Percentiles rank a stretch among this genome's conserved stretches.
phyloP scores from a whole-genome alignment of 805 yeast genomes.

The Blastobotrys mokoenaii region DNA sequence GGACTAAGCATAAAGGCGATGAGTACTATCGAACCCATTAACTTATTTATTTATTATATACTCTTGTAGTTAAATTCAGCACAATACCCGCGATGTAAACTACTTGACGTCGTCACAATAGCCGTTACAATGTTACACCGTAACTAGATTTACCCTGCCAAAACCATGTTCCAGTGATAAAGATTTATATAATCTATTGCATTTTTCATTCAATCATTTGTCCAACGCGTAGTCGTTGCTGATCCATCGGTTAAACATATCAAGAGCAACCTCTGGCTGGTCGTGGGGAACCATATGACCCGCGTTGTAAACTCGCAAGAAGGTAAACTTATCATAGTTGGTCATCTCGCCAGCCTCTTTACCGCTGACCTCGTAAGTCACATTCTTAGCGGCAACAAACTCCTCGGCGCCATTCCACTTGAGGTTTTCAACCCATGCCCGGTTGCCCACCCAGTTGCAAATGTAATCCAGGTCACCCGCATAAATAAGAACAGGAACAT shows the following conservation, averaged over 20 bases:
- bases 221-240: constrained; percentile 39
- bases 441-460: constrained; percentile 92
- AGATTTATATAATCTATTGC: no score
- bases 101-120: no score
- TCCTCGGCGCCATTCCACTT: constrained; percentile 54
- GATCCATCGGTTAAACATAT: constrained; percentile 82
- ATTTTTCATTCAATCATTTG: no score
- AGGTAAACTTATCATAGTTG: constrained; percentile 62
- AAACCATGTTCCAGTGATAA: no score
- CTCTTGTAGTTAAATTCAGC: background rate
- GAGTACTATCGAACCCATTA: no score
- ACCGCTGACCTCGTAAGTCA: constrained; percentile 12
- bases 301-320: constrained; percentile 70
- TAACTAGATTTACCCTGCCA: no score
- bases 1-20: no score
- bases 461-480: constrained; percentile 94
- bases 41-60: constrained; percentile 1
- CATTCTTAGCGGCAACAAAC: constrained; percentile 34
- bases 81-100: background rate
- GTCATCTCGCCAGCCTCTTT: constrained; percentile 54
- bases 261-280: constrained; percentile 46
- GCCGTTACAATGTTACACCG: no score
- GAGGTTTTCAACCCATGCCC: constrained; percentile 66
- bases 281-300: constrained; percentile 75
- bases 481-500: constrained; percentile 72